Conservation (phyloP, 768 basidiomycete genomes). For the Lactifluus pinguis region DNA sequence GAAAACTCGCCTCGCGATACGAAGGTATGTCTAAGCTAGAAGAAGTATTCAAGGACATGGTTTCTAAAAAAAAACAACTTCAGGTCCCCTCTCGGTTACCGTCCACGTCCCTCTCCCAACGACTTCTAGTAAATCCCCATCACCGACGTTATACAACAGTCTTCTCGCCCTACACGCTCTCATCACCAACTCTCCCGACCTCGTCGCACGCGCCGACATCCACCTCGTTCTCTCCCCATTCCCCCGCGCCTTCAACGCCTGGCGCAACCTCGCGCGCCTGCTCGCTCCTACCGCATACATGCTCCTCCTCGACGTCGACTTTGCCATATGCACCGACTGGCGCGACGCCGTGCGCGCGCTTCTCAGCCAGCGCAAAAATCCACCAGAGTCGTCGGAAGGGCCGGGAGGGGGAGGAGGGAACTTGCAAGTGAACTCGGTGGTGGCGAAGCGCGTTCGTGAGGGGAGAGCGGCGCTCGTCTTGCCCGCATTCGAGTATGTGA, state of each 20-base stretch:
- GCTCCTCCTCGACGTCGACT: constrained; percentile 90
- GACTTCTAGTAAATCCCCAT: constrained; percentile 28
- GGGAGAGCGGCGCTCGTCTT: constrained; percentile 69
- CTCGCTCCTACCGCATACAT: constrained; percentile 78
- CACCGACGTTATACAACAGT: constrained; percentile 29
- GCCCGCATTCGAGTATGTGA: constrained; percentile 76
- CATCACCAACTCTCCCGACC: constrained; percentile 55
- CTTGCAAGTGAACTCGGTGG: background rate
- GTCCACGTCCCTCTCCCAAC: constrained; percentile 57
- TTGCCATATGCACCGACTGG: constrained; percentile 78
- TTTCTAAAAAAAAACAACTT: background rate
- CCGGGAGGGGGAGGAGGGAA: background rate
- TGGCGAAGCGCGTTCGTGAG: constrained; percentile 41
- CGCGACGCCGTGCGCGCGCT: constrained; percentile 39
- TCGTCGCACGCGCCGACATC: constrained; percentile 68
- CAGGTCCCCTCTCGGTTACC: constrained; percentile 80
- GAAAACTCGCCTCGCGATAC: constrained; percentile 66
- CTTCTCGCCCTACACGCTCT: constrained; percentile 57
- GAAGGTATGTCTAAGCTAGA: constrained; percentile 39
- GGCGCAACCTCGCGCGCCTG: constrained; percentile 79
- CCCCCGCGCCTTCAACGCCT: constrained; percentile 59
- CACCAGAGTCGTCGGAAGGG: no score
- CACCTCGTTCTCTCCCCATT: constrained; percentile 79
- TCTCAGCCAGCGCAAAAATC: background rate
- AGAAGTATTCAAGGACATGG: background rate